Conservation (phyloP, 2,329 filamentous ascomycete genomes). For the Dothistroma pini region DNA sequence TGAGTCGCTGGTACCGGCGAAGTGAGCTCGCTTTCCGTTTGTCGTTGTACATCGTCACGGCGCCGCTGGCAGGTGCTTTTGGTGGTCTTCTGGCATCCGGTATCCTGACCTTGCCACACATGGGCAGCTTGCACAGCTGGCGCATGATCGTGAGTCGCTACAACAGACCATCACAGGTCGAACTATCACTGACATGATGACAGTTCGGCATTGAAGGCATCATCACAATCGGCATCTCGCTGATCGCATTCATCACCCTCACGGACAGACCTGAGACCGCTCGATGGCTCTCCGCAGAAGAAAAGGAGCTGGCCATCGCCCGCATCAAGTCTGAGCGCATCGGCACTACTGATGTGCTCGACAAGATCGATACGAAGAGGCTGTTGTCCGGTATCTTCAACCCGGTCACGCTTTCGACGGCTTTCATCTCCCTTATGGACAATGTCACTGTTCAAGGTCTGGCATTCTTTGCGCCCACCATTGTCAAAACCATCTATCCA, state of each 20-base stretch:
- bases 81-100: constrained; percentile 61
- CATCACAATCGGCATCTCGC: constrained; percentile 55
- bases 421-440: constrained; percentile 60
- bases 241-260: constrained; percentile 61
- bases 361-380: constrained; percentile 59
- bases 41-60: constrained; percentile 66
- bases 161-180: not conserved
- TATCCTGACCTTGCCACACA: constrained; percentile 59
- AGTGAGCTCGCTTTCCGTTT: constrained; percentile 65
- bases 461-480: constrained; percentile 67
- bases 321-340: constrained; percentile 67
- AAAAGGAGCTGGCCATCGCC: constrained; percentile 63
- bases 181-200: not conserved
- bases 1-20: constrained; percentile 68
- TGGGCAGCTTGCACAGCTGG: constrained; percentile 58
- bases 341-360: constrained; percentile 59
- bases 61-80: constrained; percentile 67
- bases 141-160: constrained; percentile 54
- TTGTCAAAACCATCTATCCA: constrained; percentile 66
- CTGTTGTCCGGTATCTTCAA: constrained; percentile 59
- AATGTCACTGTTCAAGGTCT: constrained; percentile 70
- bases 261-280: constrained; percentile 68
- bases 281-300: constrained; percentile 60
- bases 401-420: constrained; percentile 56
- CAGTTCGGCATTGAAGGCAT: constrained; percentile 66